A percentile compares a stretch with the other conserved stretches of the same genome.
phyloP scores from a whole-genome alignment of 176 grass and related monocot genomes.

The Oryza australiensis region DNA sequence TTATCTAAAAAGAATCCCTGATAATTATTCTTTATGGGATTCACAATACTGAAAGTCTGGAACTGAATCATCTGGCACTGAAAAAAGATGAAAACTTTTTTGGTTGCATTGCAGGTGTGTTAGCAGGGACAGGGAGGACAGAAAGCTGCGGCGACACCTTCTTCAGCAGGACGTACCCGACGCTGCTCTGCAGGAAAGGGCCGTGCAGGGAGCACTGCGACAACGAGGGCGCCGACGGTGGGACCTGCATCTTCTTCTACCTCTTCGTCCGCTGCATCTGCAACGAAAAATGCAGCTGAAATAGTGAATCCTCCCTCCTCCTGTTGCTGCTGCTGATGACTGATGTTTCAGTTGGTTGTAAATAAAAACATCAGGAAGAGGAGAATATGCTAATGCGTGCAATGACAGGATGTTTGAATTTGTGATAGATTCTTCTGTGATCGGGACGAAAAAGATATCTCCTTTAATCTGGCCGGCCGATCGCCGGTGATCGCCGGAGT shows the following conservation, averaged over 20 bases:
- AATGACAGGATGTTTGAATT: background rate
- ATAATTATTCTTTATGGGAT: background rate
- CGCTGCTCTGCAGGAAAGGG: background rate
- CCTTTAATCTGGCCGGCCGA: too few species aligned
- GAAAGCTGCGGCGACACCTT: background rate
- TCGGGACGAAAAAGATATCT: too few species aligned
- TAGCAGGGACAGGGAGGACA: background rate
- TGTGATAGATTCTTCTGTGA: background rate
- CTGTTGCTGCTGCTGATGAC: background rate
- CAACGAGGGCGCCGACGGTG: background rate
- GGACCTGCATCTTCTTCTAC: background rate
- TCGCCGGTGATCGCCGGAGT: too few species aligned
- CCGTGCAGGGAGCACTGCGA: slow-evolving; percentile 14
- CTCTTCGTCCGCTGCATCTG: background rate
- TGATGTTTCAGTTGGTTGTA: background rate
- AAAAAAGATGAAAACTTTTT: background rate
- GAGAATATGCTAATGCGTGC: background rate
- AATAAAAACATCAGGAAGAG: background rate
- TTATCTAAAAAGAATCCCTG: too few species aligned
- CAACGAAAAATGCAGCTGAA: background rate
- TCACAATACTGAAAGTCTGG: background rate
- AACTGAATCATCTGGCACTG: background rate
- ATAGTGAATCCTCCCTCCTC: background rate
- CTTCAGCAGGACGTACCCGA: background rate
- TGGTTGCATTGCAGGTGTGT: background rate